Base-by-base conservation (phyloP, 2,329 filamentous ascomycete species). In the Ophiostoma sp. region DNA sequence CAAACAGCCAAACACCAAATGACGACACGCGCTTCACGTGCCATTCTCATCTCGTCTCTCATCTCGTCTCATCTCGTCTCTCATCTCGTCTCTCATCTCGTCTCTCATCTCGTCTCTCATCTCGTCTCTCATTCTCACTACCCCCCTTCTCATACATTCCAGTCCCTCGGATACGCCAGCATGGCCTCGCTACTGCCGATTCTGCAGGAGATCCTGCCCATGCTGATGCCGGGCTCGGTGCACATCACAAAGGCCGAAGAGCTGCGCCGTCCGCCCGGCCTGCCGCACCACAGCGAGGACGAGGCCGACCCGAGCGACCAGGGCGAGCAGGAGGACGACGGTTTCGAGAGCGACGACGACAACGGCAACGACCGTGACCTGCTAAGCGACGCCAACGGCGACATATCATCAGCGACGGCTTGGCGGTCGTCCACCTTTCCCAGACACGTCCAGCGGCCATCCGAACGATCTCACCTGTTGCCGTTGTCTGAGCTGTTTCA, bases 161-260 rank as follows among this genome's bases (percentile, higher is more conserved):
- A 62, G 4, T 16, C 58, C 5, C 12, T 2, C 49, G 4, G 3
- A 5, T 52, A 18, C 1, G 18, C 14, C 45, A 41, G 12, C 60
- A 84, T 87, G 84, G 79, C 82, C 65, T 81, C 82, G 38, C 75
- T 87, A 9, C 75, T 87, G 42, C 83, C 85, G 41, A 75, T 87
- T 69, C 78, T 87, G 67, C 82, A 83, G 71, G 85, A 87, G 72
- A 77, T 87, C 65, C 76, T 87, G 65, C 85, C 84, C 69, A 87
- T 87, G 81, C 81, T 87, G 69, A 77, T 87, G 74, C 84, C 85
- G 2, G 79, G 81, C 3, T 77, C 79, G n/a, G 83, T 89, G n/a
- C 80, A 85, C 67, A 79, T 89, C 68, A 84, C 83, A 44, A 81
- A 79, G 70, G 79, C 81, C 47, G 74, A 76, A 62, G 78, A 82